Percentiles rank a stretch among this genome's conserved stretches.
Evolutionary conservation across 2,329 filamentous ascomycete species (phyloP).

Genomic region (Rhinocladiella similis): DNA sequence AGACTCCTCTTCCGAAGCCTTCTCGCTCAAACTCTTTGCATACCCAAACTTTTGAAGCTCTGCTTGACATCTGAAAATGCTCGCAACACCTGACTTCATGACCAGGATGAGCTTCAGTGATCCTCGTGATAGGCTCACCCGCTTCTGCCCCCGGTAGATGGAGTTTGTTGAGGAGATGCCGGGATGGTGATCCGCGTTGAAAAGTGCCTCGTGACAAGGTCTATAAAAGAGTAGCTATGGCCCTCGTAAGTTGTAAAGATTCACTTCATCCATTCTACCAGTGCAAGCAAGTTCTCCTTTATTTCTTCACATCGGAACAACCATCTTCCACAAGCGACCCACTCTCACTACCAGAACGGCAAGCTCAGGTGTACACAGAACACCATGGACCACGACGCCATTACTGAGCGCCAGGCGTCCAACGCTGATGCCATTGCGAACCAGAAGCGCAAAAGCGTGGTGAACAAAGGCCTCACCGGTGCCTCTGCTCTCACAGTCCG

Average conservation of each 20-base stretch:
- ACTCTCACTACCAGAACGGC: too few species aligned
- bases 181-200: neutral
- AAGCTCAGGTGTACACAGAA: too few species aligned
- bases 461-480: conserved; percentile 35
- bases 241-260: too few species aligned
- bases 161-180: neutral
- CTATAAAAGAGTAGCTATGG: too few species aligned
- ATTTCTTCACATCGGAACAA: too few species aligned
- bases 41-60: neutral
- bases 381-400: conserved; percentile 23
- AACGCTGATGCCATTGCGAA: conserved; percentile 27
- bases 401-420: conserved; percentile 28
- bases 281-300: too few species aligned
- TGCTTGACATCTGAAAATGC: neutral
- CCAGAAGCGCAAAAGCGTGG: conserved; percentile 23
- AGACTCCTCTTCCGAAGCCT: conserved; percentile 3
- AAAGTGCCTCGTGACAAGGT: too few species aligned
- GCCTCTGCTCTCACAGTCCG: conserved; percentile 44
- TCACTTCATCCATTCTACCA: neutral
- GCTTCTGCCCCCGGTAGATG: neutral
- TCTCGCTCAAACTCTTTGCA: conserved; percentile 12
- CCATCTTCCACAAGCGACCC: too few species aligned
- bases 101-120: neutral
- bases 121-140: neutral
- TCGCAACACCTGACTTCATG: conserved; percentile 4